Base-by-base conservation (phyloP, 1,284 basidiomycete genomes). In the Moesziomyces aphidis region DNA sequence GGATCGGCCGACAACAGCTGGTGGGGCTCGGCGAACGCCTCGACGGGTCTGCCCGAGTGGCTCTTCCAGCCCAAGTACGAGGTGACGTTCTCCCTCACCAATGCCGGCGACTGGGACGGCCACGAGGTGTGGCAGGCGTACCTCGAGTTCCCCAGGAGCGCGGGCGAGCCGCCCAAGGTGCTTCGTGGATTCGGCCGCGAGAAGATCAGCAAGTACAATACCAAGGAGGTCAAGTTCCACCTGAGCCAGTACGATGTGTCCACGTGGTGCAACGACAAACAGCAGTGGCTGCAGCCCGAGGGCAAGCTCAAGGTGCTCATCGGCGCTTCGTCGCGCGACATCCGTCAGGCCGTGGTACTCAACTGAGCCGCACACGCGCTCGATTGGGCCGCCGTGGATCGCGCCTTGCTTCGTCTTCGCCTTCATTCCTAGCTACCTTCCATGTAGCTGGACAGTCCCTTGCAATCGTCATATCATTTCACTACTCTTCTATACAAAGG, bases 71-170 rank as follows among this genome's bases (percentile, higher is more conserved):
- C 65, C 46, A 63, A 72, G 34, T 77, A 74, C 59, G 59, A 74
- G 28, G 60, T 83, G 15, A 53, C 36, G 24, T 80, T 77, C 55
- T 68, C 62, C 5, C 51, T 83, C 19, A 72, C 66, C 42, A 83
- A 83, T 63, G 57, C 59, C 4, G 80, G 81, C 28, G 39, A 60
- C 15, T 39, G 44, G n/a, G 78, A 77, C 42, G 80, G 80, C 5
- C 65, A 66, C 55, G 80, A 81, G 50, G 80, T 81, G 5, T 74
- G 75, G 47, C 81, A 81, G 46, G 64, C 77, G 1, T 83, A 83
- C 59, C 57, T 83, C 19, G 57, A 55, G 28, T 81, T 79, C 73
- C 75, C 80, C 8, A 36, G 57, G 5, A 53, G 54, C 23, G 70
- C 78, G 2, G 75, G 73, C 31, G 80, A 79, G 54, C 81, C 81